Evolutionary conservation across 2,329 filamentous ascomycete genomes (phyloP), one percentile per base, ranked within the genome.

Genomic region (Graphiopsis chlorocephala): DNA sequence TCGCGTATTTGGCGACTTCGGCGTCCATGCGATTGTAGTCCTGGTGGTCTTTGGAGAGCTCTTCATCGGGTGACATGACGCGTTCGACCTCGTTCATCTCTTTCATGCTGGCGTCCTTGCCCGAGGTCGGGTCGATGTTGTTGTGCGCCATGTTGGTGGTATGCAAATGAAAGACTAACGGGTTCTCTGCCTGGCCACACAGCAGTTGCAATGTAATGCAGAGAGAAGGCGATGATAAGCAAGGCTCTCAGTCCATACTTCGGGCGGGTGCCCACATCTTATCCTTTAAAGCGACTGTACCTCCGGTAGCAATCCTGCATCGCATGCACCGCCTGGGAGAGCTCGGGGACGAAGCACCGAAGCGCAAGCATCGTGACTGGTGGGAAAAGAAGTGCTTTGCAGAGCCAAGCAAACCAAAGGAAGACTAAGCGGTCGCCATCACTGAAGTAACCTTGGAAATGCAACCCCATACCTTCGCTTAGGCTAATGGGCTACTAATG

Each of bases 1-100:
- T 82, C 29, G 86, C 85, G 78, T 93, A 93, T 74, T 88, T 84
- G 58, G 88, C 88, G 42, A 93, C 80, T 77, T 93, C 90, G 63
- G 84, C 82, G 77, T 93, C 90, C 63, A 92, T 83, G 71, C 84
- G 83, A 26, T 81, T 76, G 68, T 85, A 82, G 82, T 90, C 81
- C 66, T 84, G 80, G 61, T 83, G 79, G 62, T 85, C 84, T 62
- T 82, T 83, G 63, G 82, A 74, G 53, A 78, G 76, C 64, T 81
- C 29, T 26, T 62, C 79, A 20, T 74, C 76, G 20, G 72, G 75
- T 1, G 82, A 84, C 59, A 82, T 66, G 5, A 83, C 80, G 28
- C 79, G 77, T 75, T 85, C 84, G 64, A 86, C 78, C 63, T 84
- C 78, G 4, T 45, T 55, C 60, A 62, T 62, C 31, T 62, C 60